These are phyloP conservation scores for Beta vulgaris DNA, from an alignment of 148 eudicot genomes.

Conservation along the genomic window DNA sequence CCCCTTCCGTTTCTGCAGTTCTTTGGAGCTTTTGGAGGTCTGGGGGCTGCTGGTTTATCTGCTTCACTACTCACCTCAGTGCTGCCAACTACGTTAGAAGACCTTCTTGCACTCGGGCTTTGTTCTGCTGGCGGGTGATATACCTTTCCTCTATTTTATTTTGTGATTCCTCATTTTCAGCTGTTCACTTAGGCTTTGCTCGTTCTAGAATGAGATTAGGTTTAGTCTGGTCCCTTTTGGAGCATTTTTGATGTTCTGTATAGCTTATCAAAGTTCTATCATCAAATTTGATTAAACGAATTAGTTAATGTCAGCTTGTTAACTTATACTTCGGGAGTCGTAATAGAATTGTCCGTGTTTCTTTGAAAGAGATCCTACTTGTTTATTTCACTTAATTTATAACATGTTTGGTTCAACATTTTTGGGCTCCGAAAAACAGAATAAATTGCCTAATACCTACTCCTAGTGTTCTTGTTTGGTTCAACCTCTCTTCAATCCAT, in stretches of 20 bases:
- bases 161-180: neutral
- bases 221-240: neutral
- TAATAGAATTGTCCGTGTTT: neutral
- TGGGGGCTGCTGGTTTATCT: conserved; percentile 92
- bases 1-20: conserved; percentile 43
- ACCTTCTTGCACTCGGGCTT: conserved; percentile 97
- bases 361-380: neutral
- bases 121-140: conserved; percentile 98
- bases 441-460: too few species aligned
- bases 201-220: neutral
- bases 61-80: conserved; percentile 97
- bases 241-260: neutral
- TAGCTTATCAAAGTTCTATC: neutral
- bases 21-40: conserved; percentile 88
- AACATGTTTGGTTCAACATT: too few species aligned
- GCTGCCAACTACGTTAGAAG: conserved; percentile 84
- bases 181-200: neutral
- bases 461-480: too few species aligned
- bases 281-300: neutral
- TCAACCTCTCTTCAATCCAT: too few species aligned
- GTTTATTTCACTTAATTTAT: too few species aligned
- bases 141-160: conserved; percentile 9
- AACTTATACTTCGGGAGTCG: neutral
- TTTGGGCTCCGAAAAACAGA: too few species aligned
- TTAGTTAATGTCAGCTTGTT: neutral